Percentiles rank a stretch among this genome's conserved stretches.
Conservation (phyloP, 371 early-diverging fungal species). For the Lichtheimia ornata region DNA sequence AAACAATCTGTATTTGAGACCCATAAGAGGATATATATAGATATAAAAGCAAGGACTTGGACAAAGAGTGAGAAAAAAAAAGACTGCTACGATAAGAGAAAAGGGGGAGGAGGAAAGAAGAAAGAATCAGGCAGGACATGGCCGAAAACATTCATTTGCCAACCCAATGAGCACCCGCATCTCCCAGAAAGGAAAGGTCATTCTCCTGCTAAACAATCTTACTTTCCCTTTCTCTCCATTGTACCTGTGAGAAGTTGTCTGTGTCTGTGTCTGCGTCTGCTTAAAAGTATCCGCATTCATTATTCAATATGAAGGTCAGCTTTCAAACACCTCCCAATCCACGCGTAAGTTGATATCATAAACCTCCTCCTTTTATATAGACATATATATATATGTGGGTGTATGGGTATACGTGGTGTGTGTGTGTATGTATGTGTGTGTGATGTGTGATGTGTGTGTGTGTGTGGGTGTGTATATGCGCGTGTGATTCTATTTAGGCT, state of each 20-base stretch:
- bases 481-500: background rate
- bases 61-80: background rate
- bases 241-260: constrained; percentile 1
- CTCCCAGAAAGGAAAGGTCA: no score
- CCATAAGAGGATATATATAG: constrained; percentile 38
- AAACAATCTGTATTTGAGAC: constrained; percentile 57
- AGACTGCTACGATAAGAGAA: constrained; percentile 4
- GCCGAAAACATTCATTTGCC: no score
- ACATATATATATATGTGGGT: no score
- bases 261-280: background rate
- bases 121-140: background rate
- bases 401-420: no score
- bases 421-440: no score
- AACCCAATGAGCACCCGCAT: no score
- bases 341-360: background rate
- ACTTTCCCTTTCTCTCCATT: background rate
- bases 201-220: no score
- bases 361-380: no score
- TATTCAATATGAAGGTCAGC: constrained; percentile 1
- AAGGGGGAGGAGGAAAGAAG: constrained; percentile 3
- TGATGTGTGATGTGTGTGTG: no score
- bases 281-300: no score
- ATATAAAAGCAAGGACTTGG: no score
- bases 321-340: constrained; percentile 1
- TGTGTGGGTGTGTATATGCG: background rate